Evolutionary conservation across 1,139 yeast species (phyloP), one percentile per base, ranked within the genome.

Genomic region (Blastobotrys illinoisensis): DNA sequence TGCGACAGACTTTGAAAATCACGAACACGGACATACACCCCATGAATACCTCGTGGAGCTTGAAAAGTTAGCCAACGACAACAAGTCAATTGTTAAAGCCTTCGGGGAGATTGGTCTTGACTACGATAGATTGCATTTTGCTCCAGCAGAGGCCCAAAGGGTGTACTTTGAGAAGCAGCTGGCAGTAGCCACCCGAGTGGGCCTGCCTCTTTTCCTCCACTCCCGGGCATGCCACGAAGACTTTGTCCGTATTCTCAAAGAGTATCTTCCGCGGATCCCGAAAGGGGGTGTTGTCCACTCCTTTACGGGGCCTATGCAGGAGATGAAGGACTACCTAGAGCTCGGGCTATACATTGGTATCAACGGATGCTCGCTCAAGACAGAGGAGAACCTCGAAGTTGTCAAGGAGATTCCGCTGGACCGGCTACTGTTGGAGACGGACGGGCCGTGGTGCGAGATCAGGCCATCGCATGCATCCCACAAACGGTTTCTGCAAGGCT

Each of bases 381-480:
- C 88, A 0, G 80, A 81, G 55, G 91, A 86, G 58, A 89, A 88
- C 64, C 70, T 91, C 9, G 75, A 76, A 18, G 91, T 85, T 13
- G 89, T 86, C 0, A 73, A 75, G 46, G 65, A 71, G 43, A 79
- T 93, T 9, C 99, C 99, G 0, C 64, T 82, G 9, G 80, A 83
- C 9, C 78, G 76, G 62, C 70, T 93, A 44, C 72, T 93, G 80
- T 79, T 93, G 20, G 99, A 93, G 69, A 91, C 98, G 0, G 98
- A 93, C 71, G 91, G 98, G 0, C 99, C 99, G 1, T 93, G 99
- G 99, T 93, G 99, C 72, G 98, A 91, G 65, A 82, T 93, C 46
- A 77, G 95, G 55, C 87, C 82, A 60, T 79, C 95, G 7, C 97
- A 89, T 67, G 90, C 91, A 2, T 80, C 95, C 16, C 82, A 80